Base-by-base conservation (phyloP, 306 rosid genomes). In the Lathyrus oleraceus region DNA sequence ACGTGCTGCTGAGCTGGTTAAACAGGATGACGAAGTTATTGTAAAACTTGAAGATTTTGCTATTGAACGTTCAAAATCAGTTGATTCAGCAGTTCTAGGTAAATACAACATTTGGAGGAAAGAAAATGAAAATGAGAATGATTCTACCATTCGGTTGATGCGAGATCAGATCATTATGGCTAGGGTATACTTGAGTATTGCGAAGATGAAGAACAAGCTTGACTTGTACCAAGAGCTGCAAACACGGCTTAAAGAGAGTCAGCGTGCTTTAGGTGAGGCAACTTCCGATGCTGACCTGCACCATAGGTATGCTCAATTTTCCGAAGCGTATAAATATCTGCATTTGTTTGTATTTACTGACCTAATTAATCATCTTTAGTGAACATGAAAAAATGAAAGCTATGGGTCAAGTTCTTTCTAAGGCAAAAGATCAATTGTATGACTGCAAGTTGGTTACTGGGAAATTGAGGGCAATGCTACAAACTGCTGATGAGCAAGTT, bases 41-140 rank as follows among this genome's bases (percentile, higher is more conserved):
- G 82, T 87, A 64, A 95, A 86, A 81, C 95, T 89, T 72, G 99
- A 95, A 81, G 91, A 82, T 85, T 81, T 88, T 59, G 97, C 97
- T 82, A 89, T 95, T 82, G 89, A 91, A 58, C 97, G 83, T 59
- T 91, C 96, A 28, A 85, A 87, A 74, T 84, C 96, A 59, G 92
- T 91, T 73, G 92, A 87, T 80, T 86, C 92, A 17, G 84, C 97
- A 25, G 86, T 91, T 79, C 83, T 89, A 12, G 99, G 96, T 35
- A 95, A 91, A 81, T 95, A 95, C 87, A 95, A 85, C 90, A 77
- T 86, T 54, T 89, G 99, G 96, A 91, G 96, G 92, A 94, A 86
- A 79, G 97, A 95, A 84, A 87, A 80, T 61, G 95, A 89, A 70
- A 87, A 80, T 49, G 96, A 87, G 67, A 91, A 87, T 78, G 97